Evolutionary conservation across 441 rosid species (phyloP), one percentile per base, ranked within the genome.

Genomic region (Daphne laureola): DNA sequence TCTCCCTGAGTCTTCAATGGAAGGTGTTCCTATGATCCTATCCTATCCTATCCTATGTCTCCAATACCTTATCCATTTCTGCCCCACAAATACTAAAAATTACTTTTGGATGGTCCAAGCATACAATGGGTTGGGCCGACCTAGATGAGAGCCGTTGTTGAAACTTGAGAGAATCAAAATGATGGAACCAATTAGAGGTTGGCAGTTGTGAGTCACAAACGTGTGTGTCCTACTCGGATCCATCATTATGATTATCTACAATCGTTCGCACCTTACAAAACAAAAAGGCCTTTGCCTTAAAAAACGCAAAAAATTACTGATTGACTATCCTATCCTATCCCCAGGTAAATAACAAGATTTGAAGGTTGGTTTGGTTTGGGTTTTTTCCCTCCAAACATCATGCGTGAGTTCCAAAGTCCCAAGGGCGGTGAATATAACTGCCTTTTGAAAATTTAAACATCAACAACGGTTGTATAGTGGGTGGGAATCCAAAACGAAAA

Each of bases 361-460:
- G 4, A 50, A 40, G 23, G 2, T 65, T 61, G 54, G 59, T 63
- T 67, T 69, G 65, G 53, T 21, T 21, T 21, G 25, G 23, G 25
- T 21, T 56, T 54, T 54, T 54, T 14, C 47, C 41, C 51, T 17
- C 46, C 13, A 49, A 26, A 56, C 14, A 41, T 48, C 27, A 12
- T 18, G 41, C n/a, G 25, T 43, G 35, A 16, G 50, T 4, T 36
- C 43, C 48, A 47, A 47, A 50, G 17, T 16, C 43, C 52, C 35
- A 48, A 48, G 61, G 64, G 77, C 77, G 74, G 75, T 55, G 36
- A 63, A 54, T 31, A 17, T 61, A 76, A 73, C 81, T 65, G 58
- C 61, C 67, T 64, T 76, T 76, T 76, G 73, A 76, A 76, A 21
- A 21, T 21, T 53, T 54, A 38, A 42, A 31, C 38, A 31, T 21